Evolutionary conservation across 1,284 basidiomycete species (phyloP).

Genomic region (Rhizoctonia solani): DNA sequence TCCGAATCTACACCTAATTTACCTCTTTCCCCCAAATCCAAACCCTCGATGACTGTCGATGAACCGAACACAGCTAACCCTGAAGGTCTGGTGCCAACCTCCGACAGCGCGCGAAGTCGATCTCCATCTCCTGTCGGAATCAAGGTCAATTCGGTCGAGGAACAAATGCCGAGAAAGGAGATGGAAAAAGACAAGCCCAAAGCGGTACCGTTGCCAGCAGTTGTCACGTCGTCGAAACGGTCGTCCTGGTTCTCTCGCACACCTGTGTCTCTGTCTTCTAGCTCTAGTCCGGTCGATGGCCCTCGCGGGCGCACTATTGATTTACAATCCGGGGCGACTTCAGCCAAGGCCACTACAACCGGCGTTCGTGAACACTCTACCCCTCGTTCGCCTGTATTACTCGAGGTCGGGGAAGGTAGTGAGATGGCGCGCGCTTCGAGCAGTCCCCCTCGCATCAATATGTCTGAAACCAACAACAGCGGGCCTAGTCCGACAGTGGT

Average conservation of each 20-base stretch:
- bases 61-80: background rate
- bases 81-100: background rate
- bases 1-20: constrained; percentile 27
- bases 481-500: background rate
- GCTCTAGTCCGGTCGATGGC: background rate
- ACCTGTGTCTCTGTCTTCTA: background rate
- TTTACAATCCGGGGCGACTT: background rate
- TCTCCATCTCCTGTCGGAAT: constrained; percentile 1
- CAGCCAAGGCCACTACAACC: background rate
- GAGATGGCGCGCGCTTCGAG: background rate
- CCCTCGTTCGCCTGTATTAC: constrained; percentile 19
- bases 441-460: background rate
- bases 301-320: constrained; percentile 6
- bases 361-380: constrained; percentile 1
- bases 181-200: constrained; percentile 11
- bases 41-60: background rate
- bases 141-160: constrained; percentile 41
- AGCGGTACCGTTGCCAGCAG: background rate
- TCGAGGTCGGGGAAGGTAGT: constrained; percentile 1
- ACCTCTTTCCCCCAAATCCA: background rate
- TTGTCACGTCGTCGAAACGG: constrained; percentile 3
- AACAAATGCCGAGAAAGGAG: constrained; percentile 32
- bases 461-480: background rate
- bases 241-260: constrained; percentile 34
- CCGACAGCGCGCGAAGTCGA: constrained; percentile 6